Percentiles rank a stretch among this genome's conserved stretches.
Evolutionary conservation across 768 basidiomycete genomes (phyloP).

Genomic region (Antrodiella citrinella): DNA sequence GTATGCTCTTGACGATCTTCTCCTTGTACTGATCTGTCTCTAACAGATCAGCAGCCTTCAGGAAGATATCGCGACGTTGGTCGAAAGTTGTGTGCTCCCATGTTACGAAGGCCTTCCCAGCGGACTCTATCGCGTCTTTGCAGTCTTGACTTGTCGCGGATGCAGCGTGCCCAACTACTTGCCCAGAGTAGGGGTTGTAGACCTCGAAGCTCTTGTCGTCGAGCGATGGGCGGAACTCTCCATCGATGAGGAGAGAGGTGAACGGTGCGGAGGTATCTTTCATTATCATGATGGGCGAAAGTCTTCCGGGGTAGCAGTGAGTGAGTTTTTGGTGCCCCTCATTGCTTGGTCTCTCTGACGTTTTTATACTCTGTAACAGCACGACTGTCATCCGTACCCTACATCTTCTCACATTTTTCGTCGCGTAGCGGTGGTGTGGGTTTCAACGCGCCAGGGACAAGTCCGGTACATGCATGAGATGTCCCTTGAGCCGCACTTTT

Average conservation of each 20-base stretch:
- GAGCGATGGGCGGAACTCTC: constrained; percentile 28
- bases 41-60: constrained; percentile 41
- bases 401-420: no score
- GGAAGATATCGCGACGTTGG: constrained; percentile 35
- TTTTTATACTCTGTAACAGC: no score
- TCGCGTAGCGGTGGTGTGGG: no score
- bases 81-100: constrained; percentile 35
- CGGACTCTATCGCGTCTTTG: constrained; percentile 33
- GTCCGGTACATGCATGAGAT: no score
- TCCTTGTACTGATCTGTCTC: constrained; percentile 32
- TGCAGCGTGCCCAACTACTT: constrained; percentile 36
- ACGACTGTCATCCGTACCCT: no score
- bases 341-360: no score
- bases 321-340: not conserved
- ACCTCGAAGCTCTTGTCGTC: constrained; percentile 36
- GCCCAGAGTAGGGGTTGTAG: constrained; percentile 32
- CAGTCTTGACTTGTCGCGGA: constrained; percentile 30
- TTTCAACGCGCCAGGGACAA: no score
- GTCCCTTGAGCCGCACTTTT: no score
- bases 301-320: not conserved
- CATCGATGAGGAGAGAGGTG: constrained; percentile 33
- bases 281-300: not conserved
- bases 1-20: constrained; percentile 24
- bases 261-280: constrained; percentile 2
- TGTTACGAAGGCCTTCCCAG: constrained; percentile 35